Evolutionary conservation across 2,329 filamentous ascomycete species (phyloP).

Genomic region (Clarireedia hainanense): DNA sequence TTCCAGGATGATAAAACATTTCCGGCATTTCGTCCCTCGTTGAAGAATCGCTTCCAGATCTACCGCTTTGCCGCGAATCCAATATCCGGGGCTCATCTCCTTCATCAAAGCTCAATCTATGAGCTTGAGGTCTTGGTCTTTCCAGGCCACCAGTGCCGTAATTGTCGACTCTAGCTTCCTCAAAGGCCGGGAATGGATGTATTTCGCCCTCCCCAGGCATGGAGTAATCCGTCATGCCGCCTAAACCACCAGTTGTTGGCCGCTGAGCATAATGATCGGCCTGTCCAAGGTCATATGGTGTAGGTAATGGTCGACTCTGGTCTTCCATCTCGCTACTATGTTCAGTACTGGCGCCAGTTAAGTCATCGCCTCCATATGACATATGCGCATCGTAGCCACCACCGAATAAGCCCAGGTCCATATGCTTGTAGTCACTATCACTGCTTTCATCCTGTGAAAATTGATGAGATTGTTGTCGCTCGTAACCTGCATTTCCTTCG

Average conservation of each 20-base stretch:
- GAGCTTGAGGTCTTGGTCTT: conserved; percentile 61
- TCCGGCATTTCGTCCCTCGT: conserved; percentile 71
- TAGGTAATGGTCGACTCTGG: conserved; percentile 42
- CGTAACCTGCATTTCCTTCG: conserved; percentile 32
- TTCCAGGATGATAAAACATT: conserved; percentile 87
- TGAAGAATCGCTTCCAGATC: conserved; percentile 54
- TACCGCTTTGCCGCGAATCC: conserved; percentile 34
- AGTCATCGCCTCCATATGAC: conserved; percentile 46
- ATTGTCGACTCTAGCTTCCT: conserved; percentile 58
- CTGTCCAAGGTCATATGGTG: conserved; percentile 32
- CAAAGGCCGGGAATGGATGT: conserved; percentile 48
- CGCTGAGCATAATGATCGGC: conserved; percentile 24
- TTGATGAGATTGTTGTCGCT: conserved; percentile 35
- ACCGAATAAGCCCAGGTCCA: conserved; percentile 69
- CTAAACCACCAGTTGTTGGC: conserved; percentile 21
- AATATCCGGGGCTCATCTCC: conserved; percentile 68
- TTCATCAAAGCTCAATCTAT: conserved; percentile 84
- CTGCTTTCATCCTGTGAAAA: conserved; percentile 40
- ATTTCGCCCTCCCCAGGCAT: conserved; percentile 43
- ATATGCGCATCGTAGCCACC: conserved; percentile 60
- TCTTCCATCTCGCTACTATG: conserved; percentile 35
- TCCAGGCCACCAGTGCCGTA: conserved; percentile 85
- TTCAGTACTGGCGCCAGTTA: conserved; percentile 23
- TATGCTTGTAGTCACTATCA: conserved; percentile 63
- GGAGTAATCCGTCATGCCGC: conserved; percentile 30